phyloP scores from a whole-genome alignment of 768 basidiomycete species.

The Amyloporia xantha region DNA sequence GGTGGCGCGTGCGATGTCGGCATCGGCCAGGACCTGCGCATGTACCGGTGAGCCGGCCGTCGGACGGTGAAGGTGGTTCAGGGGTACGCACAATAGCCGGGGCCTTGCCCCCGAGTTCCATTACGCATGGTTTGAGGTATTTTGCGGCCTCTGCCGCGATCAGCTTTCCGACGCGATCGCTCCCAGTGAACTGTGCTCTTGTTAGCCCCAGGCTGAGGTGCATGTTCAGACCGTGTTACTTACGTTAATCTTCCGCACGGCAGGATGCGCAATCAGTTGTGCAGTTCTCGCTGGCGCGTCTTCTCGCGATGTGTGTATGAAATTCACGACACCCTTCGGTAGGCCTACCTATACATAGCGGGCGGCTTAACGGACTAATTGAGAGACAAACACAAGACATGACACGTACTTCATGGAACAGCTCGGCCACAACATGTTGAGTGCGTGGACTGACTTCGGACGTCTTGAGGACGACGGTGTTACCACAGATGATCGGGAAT shows the following conservation, averaged over 20 bases:
- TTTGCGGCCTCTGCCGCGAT: slow-evolving; percentile 51
- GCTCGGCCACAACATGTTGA: slow-evolving; percentile 40
- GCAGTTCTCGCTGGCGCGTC: slow-evolving; percentile 37
- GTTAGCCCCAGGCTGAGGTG: not conserved
- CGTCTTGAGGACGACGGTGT: slow-evolving; percentile 47
- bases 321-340: slow-evolving; percentile 53
- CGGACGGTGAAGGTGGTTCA: not conserved
- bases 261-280: slow-evolving; percentile 49
- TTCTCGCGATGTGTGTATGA: slow-evolving; percentile 40
- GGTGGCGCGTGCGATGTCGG: slow-evolving; percentile 47
- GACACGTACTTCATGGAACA: slow-evolving; percentile 36
- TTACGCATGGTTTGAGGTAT: slow-evolving; percentile 46
- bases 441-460: slow-evolving; percentile 45
- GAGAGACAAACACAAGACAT: not conserved
- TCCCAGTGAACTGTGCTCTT: slow-evolving; percentile 43
- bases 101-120: slow-evolving; percentile 52
- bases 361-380: too few species aligned
- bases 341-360: slow-evolving; percentile 39
- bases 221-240: slow-evolving; percentile 1
- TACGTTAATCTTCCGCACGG: slow-evolving; percentile 48
- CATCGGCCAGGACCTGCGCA: slow-evolving; percentile 41
- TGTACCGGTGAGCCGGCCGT: not conserved
- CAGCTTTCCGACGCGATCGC: slow-evolving; percentile 45
- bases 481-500: slow-evolving; percentile 46
- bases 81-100: slow-evolving; percentile 39